Base-by-base conservation (phyloP, 2,329 filamentous ascomycete species). In the Phialophora chinensis region DNA sequence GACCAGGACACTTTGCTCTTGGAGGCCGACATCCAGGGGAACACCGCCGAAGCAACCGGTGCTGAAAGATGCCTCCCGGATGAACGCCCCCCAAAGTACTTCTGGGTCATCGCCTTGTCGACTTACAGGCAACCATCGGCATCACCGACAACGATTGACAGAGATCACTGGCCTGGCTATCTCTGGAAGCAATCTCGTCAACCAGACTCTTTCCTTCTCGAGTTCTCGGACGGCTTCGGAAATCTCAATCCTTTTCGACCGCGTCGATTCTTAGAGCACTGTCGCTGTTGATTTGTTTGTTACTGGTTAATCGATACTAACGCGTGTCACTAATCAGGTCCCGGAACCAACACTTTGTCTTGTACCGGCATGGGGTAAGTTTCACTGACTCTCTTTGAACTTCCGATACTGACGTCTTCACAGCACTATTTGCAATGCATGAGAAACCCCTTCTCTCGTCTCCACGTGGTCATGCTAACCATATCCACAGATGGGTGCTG, bases 311-410 rank as follows among this genome's bases (percentile, higher is more conserved):
- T 23, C 20, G 29, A 23, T 44, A 47, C 57, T 60, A 35, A 60
- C 74, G 10, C 52, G 38, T 7, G n/a, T 50, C 29, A 38, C 42
- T n/a, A 57, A 8, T 27, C 49, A 69, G 87, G 87, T 56, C 90
- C 90, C 72, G 93, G 93, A 81, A 88, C 89, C 47, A 83, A 93
- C 61, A 86, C 83, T 66, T 82, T 97, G 44, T 91, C 88, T 65
- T 88, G 87, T 75, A 97, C 94, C 70, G 94, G 94, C 75, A 94
- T 94, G 90, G 93, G 85, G 57, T 60, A 50, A 35, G 57, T 50
- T 12, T 17, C 17, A 44, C 17, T n/a, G n/a, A 1, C 14, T 20
- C 17, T 3, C 17, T 7, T 8, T 44, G 6, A n/a, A 3, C 17
- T n/a, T n/a, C 6, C 5, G 38, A 44, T 44, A 44, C 38, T 44